Conservation (phyloP, 805 yeast species). For the Saccharomycopsis sp. region DNA sequence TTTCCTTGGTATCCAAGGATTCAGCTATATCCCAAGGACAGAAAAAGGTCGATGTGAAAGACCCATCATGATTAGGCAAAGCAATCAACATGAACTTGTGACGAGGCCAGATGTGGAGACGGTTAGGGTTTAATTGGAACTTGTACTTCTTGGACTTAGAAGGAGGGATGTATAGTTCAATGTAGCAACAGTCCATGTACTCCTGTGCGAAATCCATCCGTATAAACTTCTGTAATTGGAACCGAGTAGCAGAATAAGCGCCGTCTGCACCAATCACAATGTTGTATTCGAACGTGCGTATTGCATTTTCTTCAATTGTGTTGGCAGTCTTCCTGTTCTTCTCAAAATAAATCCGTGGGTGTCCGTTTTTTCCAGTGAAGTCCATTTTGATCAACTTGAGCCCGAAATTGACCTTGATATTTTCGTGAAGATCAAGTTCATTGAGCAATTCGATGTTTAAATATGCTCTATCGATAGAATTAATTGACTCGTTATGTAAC, state of each 20-base stretch:
- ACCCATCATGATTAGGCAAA: constrained; percentile 74
- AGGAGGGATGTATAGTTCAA: constrained; percentile 74
- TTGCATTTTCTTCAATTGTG: constrained; percentile 23
- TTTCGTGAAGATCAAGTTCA: constrained; percentile 47
- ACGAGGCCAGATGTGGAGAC: constrained; percentile 91
- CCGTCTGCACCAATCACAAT: constrained; percentile 84
- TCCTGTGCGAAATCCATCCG: constrained; percentile 70
- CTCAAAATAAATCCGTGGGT: constrained; percentile 23
- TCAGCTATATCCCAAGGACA: constrained; percentile 70
- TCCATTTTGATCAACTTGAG: constrained; percentile 47
- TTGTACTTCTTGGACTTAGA: constrained; percentile 28
- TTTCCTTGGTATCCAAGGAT: constrained; percentile 37
- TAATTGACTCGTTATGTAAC: constrained; percentile 60
- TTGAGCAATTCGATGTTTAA: constrained; percentile 60
- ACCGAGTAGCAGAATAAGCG: constrained; percentile 66
- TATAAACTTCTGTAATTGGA: constrained; percentile 55
- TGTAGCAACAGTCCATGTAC: constrained; percentile 76
- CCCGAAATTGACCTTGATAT: constrained; percentile 44
- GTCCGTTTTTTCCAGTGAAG: constrained; percentile 23
- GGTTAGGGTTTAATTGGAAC: constrained; percentile 60
- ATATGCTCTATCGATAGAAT: constrained; percentile 72
- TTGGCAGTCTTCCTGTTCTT: constrained; percentile 8
- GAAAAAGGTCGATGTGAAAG: constrained; percentile 86
- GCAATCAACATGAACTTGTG: constrained; percentile 84
- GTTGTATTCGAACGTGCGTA: constrained; percentile 35